Conservation (phyloP, 2,329 filamentous ascomycete species). For the Pseudogymnoascus sp. region DNA sequence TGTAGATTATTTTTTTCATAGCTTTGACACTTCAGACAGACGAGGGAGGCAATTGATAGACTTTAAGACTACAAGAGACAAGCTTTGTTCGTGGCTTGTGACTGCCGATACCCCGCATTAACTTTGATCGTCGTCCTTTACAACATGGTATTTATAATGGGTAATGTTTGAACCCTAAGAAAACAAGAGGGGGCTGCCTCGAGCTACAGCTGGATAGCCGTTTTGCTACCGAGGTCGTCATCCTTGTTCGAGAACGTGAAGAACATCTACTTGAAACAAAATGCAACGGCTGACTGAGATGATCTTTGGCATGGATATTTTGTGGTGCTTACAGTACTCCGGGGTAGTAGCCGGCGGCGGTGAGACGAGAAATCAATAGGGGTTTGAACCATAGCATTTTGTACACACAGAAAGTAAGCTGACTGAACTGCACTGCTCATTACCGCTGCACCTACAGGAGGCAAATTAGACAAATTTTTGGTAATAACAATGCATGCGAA, state of each 20-base stretch:
- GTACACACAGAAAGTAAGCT: no score
- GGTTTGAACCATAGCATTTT: neutral
- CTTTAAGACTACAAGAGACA: neutral
- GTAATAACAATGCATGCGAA: neutral
- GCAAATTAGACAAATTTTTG: neutral
- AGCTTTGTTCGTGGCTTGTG: neutral
- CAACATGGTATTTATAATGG: neutral
- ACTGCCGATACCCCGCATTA: neutral
- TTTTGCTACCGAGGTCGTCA: neutral
- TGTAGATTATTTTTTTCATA: neutral
- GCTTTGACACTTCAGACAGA: neutral
- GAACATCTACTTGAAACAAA: neutral
- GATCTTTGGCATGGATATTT: neutral
- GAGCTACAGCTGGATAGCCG: neutral
- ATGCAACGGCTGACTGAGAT: neutral
- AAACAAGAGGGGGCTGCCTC: neutral
- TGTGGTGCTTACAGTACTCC: no score
- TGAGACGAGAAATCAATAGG: neutral
- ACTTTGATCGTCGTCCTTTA: neutral
- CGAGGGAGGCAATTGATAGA: neutral
- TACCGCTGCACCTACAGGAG: neutral
- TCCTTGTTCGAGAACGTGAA: neutral
- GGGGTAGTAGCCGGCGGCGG: neutral
- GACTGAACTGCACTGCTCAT: neutral
- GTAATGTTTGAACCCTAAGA: neutral